phyloP scores from a whole-genome alignment of 2,329 filamentous ascomycete species.

The Xylariaceae sp. region DNA sequence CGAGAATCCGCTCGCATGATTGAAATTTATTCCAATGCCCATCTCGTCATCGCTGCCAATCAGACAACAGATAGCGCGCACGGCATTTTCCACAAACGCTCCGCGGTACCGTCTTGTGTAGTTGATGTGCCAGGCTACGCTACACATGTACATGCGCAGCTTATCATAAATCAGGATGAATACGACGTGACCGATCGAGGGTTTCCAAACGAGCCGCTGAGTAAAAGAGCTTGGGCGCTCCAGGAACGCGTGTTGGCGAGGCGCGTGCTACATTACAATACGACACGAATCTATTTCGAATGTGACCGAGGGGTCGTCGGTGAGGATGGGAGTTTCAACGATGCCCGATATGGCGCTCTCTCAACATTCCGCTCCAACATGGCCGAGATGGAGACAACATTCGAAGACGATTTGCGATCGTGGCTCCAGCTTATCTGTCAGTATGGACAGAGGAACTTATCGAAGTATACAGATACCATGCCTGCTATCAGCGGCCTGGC shows the following conservation, averaged over 20 bases:
- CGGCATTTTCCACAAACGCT: constrained; percentile 4
- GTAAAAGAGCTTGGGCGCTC: constrained; percentile 1
- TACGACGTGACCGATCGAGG: background rate
- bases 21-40: background rate
- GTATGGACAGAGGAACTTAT: constrained; percentile 10
- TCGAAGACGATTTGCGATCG: background rate
- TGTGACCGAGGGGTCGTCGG: constrained; percentile 1
- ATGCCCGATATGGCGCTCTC: background rate
- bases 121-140: constrained; percentile 5
- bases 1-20: constrained; percentile 1
- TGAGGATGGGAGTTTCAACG: background rate
- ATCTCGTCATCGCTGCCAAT: constrained; percentile 11
- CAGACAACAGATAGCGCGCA: constrained; percentile 1
- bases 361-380: background rate
- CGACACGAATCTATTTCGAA: constrained; percentile 5
- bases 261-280: constrained; percentile 6
- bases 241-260: constrained; percentile 5
- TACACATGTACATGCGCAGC: constrained; percentile 1
- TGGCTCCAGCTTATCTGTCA: background rate
- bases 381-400: background rate
- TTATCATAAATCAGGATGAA: constrained; percentile 1
- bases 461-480: constrained; percentile 13
- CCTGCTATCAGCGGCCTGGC: constrained; percentile 18
- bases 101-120: background rate
- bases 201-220: background rate